These are phyloP conservation scores for Acacia melanoxylon DNA, from an alignment of 306 rosid genomes.

Conservation along the genomic window DNA sequence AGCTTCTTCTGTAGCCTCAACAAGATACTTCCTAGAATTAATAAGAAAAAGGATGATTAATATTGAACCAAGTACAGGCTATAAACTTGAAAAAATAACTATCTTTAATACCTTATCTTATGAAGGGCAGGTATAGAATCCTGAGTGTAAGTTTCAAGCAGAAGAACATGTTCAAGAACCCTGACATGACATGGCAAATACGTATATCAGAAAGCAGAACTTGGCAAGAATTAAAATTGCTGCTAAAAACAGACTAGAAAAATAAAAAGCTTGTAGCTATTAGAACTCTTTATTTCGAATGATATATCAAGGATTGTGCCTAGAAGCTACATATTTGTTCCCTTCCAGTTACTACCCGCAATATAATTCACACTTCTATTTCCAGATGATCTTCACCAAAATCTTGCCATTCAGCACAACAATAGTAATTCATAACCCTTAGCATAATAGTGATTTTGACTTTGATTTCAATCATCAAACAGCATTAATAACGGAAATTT, in stretches of 20 bases:
- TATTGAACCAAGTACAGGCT: slow-evolving; percentile 3
- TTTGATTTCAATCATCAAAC: too few relatives aligned
- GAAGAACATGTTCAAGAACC: slow-evolving; percentile 73
- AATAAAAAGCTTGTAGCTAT: too few relatives aligned
- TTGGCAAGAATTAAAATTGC: slow-evolving; percentile 23
- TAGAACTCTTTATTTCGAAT: too few relatives aligned
- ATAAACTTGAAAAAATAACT: slow-evolving; percentile 20
- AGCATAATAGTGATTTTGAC: too few relatives aligned
- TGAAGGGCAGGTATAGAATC: slow-evolving; percentile 84
- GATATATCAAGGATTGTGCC: too few relatives aligned
- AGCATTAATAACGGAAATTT: too few relatives aligned
- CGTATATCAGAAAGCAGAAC: slow-evolving; percentile 21
- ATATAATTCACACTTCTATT: too few relatives aligned
- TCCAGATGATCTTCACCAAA: too few relatives aligned
- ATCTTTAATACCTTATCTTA: slow-evolving; percentile 65
- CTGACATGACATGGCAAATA: slow-evolving; percentile 46
- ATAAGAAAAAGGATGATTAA: slow-evolving; percentile 9
- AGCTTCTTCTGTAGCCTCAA: slow-evolving; percentile 90
- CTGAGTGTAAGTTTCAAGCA: slow-evolving; percentile 75
- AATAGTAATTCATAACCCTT: too few relatives aligned
- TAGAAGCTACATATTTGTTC: too few relatives aligned
- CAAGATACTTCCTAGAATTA: slow-evolving; percentile 73
- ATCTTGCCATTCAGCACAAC: too few relatives aligned
- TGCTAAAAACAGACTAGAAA: neutral
- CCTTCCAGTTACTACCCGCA: too few relatives aligned